phyloP scores from a whole-genome alignment of 768 basidiomycete genomes.

The Leccinum aurantiacum region DNA sequence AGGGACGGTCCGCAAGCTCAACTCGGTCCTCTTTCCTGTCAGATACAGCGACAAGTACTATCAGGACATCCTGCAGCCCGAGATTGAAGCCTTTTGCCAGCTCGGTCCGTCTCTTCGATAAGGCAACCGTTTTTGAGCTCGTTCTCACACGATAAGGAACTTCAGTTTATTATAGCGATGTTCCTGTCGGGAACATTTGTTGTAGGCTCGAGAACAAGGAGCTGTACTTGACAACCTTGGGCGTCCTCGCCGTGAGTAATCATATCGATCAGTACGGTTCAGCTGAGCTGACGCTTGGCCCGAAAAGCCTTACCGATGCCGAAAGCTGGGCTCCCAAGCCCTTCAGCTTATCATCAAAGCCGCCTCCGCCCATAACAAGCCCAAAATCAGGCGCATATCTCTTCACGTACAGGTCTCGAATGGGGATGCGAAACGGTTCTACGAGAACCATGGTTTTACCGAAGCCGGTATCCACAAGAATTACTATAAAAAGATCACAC shows the following conservation, averaged over 20 bases:
- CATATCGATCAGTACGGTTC: conserved; percentile 11
- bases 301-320: conserved; percentile 78
- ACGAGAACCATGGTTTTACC: conserved; percentile 79
- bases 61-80: conserved; percentile 69
- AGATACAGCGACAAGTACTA: conserved; percentile 90
- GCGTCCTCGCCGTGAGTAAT: conserved; percentile 74
- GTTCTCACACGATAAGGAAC: conserved; percentile 28
- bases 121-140: conserved; percentile 9
- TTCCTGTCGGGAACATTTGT: conserved; percentile 87
- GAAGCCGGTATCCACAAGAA: conserved; percentile 63
- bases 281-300: conserved; percentile 14
- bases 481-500: conserved; percentile 89
- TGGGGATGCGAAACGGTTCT: conserved; percentile 72
- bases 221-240: conserved; percentile 88
- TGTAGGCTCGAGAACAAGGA: conserved; percentile 73
- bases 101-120: conserved; percentile 58
- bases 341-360: conserved; percentile 67
- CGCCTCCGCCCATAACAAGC: conserved; percentile 56
- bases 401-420: conserved; percentile 90
- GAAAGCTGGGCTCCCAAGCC: conserved; percentile 70
- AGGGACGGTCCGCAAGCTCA: conserved; percentile 62
- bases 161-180: conserved; percentile 89
- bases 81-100: conserved; percentile 85
- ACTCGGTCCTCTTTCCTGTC: conserved; percentile 84
- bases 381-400: conserved; percentile 68